Percentiles rank a stretch among this genome's conserved stretches.
phyloP scores from a whole-genome alignment of 2,329 filamentous ascomycete genomes.

The Teratosphaeria viscida region DNA sequence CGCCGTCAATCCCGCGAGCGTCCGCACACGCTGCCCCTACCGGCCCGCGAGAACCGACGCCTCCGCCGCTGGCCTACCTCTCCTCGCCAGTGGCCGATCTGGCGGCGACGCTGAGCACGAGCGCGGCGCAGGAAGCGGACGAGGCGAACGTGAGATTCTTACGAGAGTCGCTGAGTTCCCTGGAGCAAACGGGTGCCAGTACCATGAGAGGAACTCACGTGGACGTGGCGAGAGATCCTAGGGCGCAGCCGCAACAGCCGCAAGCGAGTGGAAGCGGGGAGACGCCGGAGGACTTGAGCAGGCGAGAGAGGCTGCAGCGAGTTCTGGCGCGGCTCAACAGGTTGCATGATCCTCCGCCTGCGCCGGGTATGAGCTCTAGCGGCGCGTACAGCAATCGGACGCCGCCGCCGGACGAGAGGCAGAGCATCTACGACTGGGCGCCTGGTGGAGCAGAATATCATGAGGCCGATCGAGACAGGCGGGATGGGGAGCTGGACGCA shows the following conservation, averaged over 20 bases:
- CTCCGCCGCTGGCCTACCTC: slow-evolving; percentile 32
- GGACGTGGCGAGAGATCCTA: slow-evolving; percentile 16
- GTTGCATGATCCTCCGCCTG: slow-evolving; percentile 29
- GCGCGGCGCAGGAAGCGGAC: slow-evolving; percentile 25
- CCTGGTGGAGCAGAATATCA: slow-evolving; percentile 21
- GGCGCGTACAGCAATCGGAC: slow-evolving; percentile 44
- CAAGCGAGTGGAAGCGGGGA: slow-evolving; percentile 6
- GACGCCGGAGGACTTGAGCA: slow-evolving; percentile 27
- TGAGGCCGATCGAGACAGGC: not conserved
- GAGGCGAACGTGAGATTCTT: slow-evolving; percentile 44
- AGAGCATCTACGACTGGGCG: slow-evolving; percentile 52
- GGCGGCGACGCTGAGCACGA: slow-evolving; percentile 38
- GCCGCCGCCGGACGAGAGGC: slow-evolving; percentile 35
- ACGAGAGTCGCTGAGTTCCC: slow-evolving; percentile 30
- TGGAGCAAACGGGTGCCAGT: slow-evolving; percentile 6
- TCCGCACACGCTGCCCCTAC: not conserved
- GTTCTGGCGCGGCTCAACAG: slow-evolving; percentile 37
- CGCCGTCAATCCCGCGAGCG: not conserved
- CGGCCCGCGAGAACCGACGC: slow-evolving; percentile 7
- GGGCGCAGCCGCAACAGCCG: not conserved
- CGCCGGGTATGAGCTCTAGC: slow-evolving; percentile 8
- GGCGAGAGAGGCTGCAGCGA: slow-evolving; percentile 32
- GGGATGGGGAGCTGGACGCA: slow-evolving; percentile 20
- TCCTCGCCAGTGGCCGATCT: slow-evolving; percentile 42
- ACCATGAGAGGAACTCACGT: slow-evolving; percentile 4